A percentile compares a stretch with the other conserved stretches of the same genome.
Evolutionary conservation across 225 moss, liverwort and hornwort species (phyloP).

Genomic region (Marchantia paleacea): DNA sequence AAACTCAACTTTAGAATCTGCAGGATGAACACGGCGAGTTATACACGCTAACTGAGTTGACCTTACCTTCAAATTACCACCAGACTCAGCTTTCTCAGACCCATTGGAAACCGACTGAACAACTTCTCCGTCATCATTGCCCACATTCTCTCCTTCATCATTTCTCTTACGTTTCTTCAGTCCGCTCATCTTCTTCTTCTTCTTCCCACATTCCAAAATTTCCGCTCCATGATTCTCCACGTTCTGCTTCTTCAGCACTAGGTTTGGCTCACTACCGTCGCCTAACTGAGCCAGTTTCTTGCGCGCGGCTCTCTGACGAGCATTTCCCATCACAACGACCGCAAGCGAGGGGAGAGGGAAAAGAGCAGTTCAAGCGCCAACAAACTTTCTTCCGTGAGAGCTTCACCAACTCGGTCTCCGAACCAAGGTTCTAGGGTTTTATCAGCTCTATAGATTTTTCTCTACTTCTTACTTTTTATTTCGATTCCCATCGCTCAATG

Average conservation of each 20-base stretch:
- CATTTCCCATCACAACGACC: slow-evolving; percentile 42
- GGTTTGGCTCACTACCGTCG: neutral
- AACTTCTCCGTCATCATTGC: slow-evolving; percentile 31
- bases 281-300: slow-evolving; percentile 16
- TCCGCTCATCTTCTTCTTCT: slow-evolving; percentile 15
- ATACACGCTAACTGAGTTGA: neutral
- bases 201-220: neutral
- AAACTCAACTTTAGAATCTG: neutral
- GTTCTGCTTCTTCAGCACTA: neutral
- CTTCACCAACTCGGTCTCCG: too few species aligned
- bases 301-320: slow-evolving; percentile 44
- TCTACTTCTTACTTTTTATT: too few species aligned
- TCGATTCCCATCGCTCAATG: too few species aligned
- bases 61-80: slow-evolving; percentile 34
- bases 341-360: neutral
- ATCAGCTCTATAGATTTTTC: too few species aligned
- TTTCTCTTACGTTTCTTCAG: slow-evolving; percentile 37
- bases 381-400: too few species aligned
- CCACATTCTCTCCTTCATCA: neutral
- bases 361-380: too few species aligned
- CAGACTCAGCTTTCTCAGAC: slow-evolving; percentile 44
- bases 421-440: too few species aligned
- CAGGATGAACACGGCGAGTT: neutral
- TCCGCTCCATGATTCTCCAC: neutral
- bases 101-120: slow-evolving; percentile 38